These are phyloP conservation scores for Rubia peregrina DNA, from an alignment of 305 asterid genomes.

Conservation along the genomic window DNA sequence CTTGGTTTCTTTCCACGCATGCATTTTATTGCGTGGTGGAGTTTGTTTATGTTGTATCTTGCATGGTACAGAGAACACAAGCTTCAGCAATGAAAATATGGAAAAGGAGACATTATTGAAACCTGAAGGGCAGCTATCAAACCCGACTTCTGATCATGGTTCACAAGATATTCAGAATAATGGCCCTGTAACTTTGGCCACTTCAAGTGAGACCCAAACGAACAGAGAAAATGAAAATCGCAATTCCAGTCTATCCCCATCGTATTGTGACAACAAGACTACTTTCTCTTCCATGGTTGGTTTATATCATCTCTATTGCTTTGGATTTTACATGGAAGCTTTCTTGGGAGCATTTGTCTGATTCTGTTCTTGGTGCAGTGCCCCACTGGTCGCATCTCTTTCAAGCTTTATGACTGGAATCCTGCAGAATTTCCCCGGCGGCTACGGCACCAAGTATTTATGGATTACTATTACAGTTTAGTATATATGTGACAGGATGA, in stretches of 20 bases:
- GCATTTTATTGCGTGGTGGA: constrained; percentile 7
- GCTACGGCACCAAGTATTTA: constrained; percentile 87
- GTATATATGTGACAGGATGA: constrained; percentile 32
- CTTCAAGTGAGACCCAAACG: constrained; percentile 40
- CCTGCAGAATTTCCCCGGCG: constrained; percentile 93
- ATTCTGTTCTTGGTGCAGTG: constrained; percentile 43
- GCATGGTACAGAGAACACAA: constrained; percentile 41
- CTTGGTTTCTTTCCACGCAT: constrained; percentile 3
- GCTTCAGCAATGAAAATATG: constrained; percentile 36
- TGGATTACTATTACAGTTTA: constrained; percentile 64
- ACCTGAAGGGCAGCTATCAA: constrained; percentile 50
- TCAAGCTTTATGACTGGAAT: constrained; percentile 95
- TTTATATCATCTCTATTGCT: constrained; percentile 10
- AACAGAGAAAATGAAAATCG: constrained; percentile 43
- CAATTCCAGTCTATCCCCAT: constrained; percentile 39
- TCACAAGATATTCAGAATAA: constrained; percentile 49
- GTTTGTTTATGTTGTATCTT: constrained; percentile 21
- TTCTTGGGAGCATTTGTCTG: constrained; percentile 6
- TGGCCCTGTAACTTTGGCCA: constrained; percentile 33
- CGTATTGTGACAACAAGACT: constrained; percentile 55
- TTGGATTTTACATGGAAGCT: constrained; percentile 12
- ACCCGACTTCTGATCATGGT: constrained; percentile 31
- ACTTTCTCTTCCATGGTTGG: constrained; percentile 66
- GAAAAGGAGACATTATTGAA: constrained; percentile 48
- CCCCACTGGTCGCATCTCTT: constrained; percentile 85